Evolutionary conservation across 2,329 filamentous ascomycete genomes (phyloP).

Genomic region (Xylariaceae sp.): DNA sequence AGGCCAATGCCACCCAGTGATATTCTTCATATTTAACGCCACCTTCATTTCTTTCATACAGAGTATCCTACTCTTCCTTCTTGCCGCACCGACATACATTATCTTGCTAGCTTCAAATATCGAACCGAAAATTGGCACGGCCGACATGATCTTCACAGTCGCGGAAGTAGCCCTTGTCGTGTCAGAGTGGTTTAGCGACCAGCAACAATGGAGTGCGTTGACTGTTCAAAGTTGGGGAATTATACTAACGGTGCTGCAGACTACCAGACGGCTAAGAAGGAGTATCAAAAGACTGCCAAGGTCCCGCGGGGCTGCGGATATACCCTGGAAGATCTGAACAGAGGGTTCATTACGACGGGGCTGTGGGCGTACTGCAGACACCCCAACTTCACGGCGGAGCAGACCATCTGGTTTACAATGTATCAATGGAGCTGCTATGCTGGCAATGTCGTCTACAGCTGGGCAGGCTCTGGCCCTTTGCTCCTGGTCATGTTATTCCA

Average conservation of each 20-base stretch:
- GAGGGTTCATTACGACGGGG: slow-evolving; percentile 84
- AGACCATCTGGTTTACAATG: slow-evolving; percentile 84
- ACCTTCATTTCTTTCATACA: slow-evolving; percentile 88
- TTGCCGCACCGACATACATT: slow-evolving; percentile 80
- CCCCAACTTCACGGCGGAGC: slow-evolving; percentile 94
- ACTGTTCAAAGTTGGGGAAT: background rate
- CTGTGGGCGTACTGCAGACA: slow-evolving; percentile 90
- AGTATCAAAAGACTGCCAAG: slow-evolving; percentile 76
- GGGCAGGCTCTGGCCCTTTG: slow-evolving; percentile 74
- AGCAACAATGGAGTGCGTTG: slow-evolving; percentile 83
- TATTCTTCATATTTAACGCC: slow-evolving; percentile 86
- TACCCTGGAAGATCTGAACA: slow-evolving; percentile 78
- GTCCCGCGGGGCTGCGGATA: slow-evolving; percentile 68
- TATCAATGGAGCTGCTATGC: slow-evolving; percentile 88
- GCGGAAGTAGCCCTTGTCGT: slow-evolving; percentile 58
- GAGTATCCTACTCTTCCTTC: slow-evolving; percentile 77
- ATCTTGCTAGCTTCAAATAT: slow-evolving; percentile 76
- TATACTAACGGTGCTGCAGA: slow-evolving; percentile 49
- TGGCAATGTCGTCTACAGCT: slow-evolving; percentile 75
- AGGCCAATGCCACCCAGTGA: slow-evolving; percentile 62
- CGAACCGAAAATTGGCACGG: slow-evolving; percentile 53
- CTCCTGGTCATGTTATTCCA: slow-evolving; percentile 83
- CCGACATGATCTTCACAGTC: slow-evolving; percentile 56
- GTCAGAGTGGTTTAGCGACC: slow-evolving; percentile 82
- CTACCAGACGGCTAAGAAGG: slow-evolving; percentile 80